A percentile compares a stretch with the other conserved stretches of the same genome.
Evolutionary conservation across 2,329 filamentous ascomycete genomes (phyloP).

Genomic region (Clarireedia monteithiana): DNA sequence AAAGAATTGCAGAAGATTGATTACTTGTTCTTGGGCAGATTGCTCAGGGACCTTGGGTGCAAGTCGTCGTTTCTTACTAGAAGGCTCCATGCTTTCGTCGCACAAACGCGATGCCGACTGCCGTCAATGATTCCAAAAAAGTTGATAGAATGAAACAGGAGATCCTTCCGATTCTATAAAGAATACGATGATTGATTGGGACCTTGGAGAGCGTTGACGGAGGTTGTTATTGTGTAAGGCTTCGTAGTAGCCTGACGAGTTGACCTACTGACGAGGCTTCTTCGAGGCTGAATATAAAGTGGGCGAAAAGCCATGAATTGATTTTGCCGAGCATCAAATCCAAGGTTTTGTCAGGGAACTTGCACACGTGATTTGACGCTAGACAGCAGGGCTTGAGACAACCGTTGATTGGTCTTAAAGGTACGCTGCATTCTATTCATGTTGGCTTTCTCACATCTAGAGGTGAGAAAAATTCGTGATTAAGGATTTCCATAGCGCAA

Average conservation of each 20-base stretch:
- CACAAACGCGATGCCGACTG: conserved; percentile 1
- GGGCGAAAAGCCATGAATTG: too few species aligned
- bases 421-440: too few species aligned
- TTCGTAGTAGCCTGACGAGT: conserved; percentile 9
- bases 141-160: background rate
- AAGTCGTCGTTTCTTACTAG: conserved; percentile 30
- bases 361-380: too few species aligned
- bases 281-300: conserved; percentile 6
- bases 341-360: background rate
- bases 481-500: too few species aligned
- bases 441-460: too few species aligned
- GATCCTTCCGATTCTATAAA: background rate
- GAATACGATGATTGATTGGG: conserved; percentile 4
- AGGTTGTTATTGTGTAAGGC: conserved; percentile 9
- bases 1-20: conserved; percentile 1
- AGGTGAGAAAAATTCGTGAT: too few species aligned
- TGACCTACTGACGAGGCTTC: background rate
- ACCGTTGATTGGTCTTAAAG: too few species aligned
- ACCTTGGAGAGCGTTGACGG: background rate
- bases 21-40: conserved; percentile 27
- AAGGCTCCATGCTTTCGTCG: conserved; percentile 20
- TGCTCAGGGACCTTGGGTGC: conserved; percentile 30
- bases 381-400: too few species aligned
- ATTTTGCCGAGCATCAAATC: conserved; percentile 4
- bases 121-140: background rate